phyloP scores from a whole-genome alignment of 805 yeast genomes.

The Wickerhamia fluorescens region DNA sequence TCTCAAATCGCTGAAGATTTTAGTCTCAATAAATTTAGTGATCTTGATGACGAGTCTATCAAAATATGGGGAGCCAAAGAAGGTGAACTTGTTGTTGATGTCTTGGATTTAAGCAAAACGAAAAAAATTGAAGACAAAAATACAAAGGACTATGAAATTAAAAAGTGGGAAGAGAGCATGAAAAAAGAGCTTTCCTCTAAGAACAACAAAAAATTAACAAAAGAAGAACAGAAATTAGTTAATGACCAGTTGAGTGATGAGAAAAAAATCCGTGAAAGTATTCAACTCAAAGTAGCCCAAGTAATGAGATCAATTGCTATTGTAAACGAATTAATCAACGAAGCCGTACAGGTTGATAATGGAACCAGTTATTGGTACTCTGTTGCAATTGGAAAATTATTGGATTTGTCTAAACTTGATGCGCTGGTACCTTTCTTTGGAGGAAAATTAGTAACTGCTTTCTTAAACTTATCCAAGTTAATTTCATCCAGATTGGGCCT shows the following conservation, averaged over 20 bases:
- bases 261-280: constrained; percentile 41
- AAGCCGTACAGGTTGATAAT: constrained; percentile 50
- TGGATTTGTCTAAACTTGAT: constrained; percentile 36
- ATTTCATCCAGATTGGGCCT: constrained; percentile 46
- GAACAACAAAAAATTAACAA: constrained; percentile 53
- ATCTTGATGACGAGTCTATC: constrained; percentile 44
- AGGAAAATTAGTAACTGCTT: constrained; percentile 39
- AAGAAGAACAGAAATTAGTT: constrained; percentile 65
- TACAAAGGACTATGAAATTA: constrained; percentile 75
- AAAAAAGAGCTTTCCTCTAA: constrained; percentile 64
- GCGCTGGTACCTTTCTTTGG: constrained; percentile 33
- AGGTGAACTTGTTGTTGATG: constrained; percentile 63
- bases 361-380: constrained; percentile 71
- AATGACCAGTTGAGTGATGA: constrained; percentile 62
- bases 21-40: constrained; percentile 6
- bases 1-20: constrained; percentile 31
- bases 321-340: constrained; percentile 45
- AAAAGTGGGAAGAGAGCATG: constrained; percentile 84
- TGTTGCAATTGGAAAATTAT: constrained; percentile 45
- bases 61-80: constrained; percentile 63
- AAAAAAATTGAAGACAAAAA: constrained; percentile 55
- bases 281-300: constrained; percentile 30
- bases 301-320: constrained; percentile 47
- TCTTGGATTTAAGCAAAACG: constrained; percentile 37
- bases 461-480: constrained; percentile 47